Evolutionary conservation across 1,284 basidiomycete species (phyloP).

Genomic region (Meira nashicola): DNA sequence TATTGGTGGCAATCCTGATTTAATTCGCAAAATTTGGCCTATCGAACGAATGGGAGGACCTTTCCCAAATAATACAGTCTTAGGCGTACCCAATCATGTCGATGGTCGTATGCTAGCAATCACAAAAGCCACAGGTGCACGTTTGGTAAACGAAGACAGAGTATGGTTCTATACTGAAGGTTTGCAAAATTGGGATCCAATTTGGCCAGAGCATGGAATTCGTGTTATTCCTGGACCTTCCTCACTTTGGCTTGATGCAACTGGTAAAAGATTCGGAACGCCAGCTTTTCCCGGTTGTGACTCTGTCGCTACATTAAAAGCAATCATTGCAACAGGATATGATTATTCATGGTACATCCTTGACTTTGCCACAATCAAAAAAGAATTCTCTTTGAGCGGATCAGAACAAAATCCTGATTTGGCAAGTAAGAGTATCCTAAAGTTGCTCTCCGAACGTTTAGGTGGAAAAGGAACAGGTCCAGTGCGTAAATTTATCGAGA

Average conservation of each 20-base stretch:
- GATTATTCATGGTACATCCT: slow-evolving; percentile 22
- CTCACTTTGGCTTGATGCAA: slow-evolving; percentile 21
- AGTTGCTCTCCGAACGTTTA: slow-evolving; percentile 7
- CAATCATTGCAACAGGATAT: slow-evolving; percentile 19
- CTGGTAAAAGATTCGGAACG: slow-evolving; percentile 18
- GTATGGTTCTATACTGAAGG: slow-evolving; percentile 24
- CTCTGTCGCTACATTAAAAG: slow-evolving; percentile 18
- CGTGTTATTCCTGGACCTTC: slow-evolving; percentile 21
- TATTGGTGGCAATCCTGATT: slow-evolving; percentile 20
- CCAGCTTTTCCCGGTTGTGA: slow-evolving; percentile 20
- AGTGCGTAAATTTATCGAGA: slow-evolving; percentile 16
- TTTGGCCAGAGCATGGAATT: slow-evolving; percentile 23
- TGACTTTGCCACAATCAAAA: slow-evolving; percentile 15
- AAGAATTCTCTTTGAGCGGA: slow-evolving; percentile 19
- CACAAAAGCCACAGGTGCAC: slow-evolving; percentile 15
- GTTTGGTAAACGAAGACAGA: slow-evolving; percentile 18
- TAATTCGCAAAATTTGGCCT: slow-evolving; percentile 20
- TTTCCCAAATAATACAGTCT: slow-evolving; percentile 15
- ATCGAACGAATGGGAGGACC: slow-evolving; percentile 11
- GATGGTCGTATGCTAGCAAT: slow-evolving; percentile 17
- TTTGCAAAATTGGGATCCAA: slow-evolving; percentile 19
- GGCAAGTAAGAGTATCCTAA: slow-evolving; percentile 13
- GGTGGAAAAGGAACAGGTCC: slow-evolving; percentile 15
- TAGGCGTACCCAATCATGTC: slow-evolving; percentile 20
- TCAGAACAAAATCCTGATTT: slow-evolving; percentile 23